A percentile compares a stretch with the other conserved stretches of the same genome.
Conservation (phyloP, 805 yeast genomes). For the Wickerhamiella brachini region DNA sequence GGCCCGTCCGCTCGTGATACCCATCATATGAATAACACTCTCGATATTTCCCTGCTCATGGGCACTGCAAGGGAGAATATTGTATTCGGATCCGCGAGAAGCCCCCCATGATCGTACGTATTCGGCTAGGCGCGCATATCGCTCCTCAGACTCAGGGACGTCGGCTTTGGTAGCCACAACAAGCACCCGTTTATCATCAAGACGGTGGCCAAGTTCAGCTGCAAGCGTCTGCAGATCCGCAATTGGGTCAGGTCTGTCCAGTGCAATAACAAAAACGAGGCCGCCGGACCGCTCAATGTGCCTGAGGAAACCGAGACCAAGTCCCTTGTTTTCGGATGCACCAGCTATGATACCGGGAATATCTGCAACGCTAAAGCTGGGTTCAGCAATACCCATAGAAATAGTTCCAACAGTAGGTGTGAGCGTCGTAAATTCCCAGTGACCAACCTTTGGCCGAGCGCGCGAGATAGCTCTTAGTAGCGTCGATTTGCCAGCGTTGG, state of each 20-base stretch:
- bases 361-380: constrained; percentile 83
- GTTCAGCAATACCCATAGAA: constrained; percentile 35
- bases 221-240: constrained; percentile 49
- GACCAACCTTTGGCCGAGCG: constrained; percentile 85
- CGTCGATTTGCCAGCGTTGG: constrained; percentile 94
- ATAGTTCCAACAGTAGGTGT: constrained; percentile 90
- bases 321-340: constrained; percentile 69
- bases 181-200: constrained; percentile 47
- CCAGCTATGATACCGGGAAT: constrained; percentile 92
- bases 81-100: constrained; percentile 36
- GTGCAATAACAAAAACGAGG: constrained; percentile 68
- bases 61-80: constrained; percentile 76
- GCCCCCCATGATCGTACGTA: constrained; percentile 16
- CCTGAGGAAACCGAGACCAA: constrained; percentile 85
- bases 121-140: constrained; percentile 32
- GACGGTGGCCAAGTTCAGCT: constrained; percentile 58
- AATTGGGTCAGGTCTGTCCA: constrained; percentile 54
- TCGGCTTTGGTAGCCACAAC: constrained; percentile 95
- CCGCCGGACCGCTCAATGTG: constrained; percentile 91
- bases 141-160: constrained; percentile 37
- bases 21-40: constrained; percentile 57
- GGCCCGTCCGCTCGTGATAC: constrained; percentile 14
- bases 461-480: constrained; percentile 72
- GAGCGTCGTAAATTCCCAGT: constrained; percentile 92
- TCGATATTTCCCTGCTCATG: constrained; percentile 58